Evolutionary conservation across 2,329 filamentous ascomycete genomes (phyloP).

Genomic region (Zymoseptoria pseudotritici): DNA sequence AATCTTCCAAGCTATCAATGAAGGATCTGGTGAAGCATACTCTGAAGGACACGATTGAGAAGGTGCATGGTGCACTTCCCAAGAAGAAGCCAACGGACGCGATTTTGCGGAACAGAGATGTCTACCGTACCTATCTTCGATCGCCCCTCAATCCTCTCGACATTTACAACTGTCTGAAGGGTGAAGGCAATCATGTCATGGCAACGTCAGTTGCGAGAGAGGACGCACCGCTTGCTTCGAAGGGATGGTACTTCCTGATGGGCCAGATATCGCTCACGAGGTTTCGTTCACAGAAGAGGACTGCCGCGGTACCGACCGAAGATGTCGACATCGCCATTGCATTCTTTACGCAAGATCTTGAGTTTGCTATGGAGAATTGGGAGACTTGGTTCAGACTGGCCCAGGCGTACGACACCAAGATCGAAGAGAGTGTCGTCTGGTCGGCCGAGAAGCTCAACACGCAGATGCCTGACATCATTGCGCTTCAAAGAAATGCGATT

Average conservation of each 20-base stretch:
- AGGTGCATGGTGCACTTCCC: slow-evolving; percentile 81
- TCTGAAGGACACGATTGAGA: slow-evolving; percentile 81
- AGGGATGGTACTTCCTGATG: slow-evolving; percentile 87
- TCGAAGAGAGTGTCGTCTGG: slow-evolving; percentile 84
- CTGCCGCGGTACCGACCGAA: slow-evolving; percentile 64
- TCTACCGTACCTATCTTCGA: slow-evolving; percentile 74
- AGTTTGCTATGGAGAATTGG: slow-evolving; percentile 76
- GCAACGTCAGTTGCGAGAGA: slow-evolving; percentile 56
- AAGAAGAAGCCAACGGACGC: slow-evolving; percentile 67
- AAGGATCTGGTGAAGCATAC: slow-evolving; percentile 90
- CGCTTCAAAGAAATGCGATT: slow-evolving; percentile 70
- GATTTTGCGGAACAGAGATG: slow-evolving; percentile 78
- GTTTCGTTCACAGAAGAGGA: slow-evolving; percentile 72
- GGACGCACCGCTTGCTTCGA: slow-evolving; percentile 61
- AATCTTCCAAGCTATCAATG: slow-evolving; percentile 76
- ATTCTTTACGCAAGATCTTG: slow-evolving; percentile 73
- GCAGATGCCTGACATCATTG: slow-evolving; percentile 64
- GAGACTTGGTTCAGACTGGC: slow-evolving; percentile 85
- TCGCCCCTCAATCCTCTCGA: slow-evolving; percentile 74
- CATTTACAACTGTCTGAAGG: slow-evolving; percentile 72
- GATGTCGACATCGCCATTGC: slow-evolving; percentile 75
- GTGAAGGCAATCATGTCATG: slow-evolving; percentile 66
- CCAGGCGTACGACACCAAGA: slow-evolving; percentile 78
- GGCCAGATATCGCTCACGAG: slow-evolving; percentile 83
- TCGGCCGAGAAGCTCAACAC: slow-evolving; percentile 87